A percentile compares a stretch with the other conserved stretches of the same genome.
Conservation (phyloP, 2,329 filamentous ascomycete genomes). For the Fusarium udum region DNA sequence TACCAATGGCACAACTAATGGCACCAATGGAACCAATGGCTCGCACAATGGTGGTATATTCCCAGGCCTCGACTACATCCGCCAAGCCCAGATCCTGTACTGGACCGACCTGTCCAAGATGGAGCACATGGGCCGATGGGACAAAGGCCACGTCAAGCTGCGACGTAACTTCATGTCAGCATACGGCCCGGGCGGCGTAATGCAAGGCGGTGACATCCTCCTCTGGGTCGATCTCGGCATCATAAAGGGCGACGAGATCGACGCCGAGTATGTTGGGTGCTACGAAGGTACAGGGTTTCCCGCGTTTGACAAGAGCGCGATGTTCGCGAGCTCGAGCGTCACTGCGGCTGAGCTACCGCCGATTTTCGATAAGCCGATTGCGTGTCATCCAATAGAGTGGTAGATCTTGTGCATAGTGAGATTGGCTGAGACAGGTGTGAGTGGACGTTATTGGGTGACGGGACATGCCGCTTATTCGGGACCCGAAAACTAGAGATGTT, state of each 20-base stretch:
- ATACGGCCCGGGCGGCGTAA: conserved; percentile 13
- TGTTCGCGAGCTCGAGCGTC: background rate
- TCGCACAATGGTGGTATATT: background rate
- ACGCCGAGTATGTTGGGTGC: conserved; percentile 31
- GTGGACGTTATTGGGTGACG: background rate
- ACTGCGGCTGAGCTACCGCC: background rate
- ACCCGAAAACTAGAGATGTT: background rate
- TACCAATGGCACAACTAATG: background rate
- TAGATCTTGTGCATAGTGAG: background rate
- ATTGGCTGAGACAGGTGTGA: background rate
- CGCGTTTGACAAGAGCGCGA: conserved; percentile 32
- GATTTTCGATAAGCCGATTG: background rate
- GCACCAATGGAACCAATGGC: background rate
- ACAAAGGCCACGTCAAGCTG: conserved; percentile 31
- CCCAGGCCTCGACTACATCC: conserved; percentile 10
- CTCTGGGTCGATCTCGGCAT: conserved; percentile 33
- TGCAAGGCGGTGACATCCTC: conserved; percentile 15
- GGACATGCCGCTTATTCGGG: background rate
- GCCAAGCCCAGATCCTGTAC: conserved; percentile 23
- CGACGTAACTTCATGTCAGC: conserved; percentile 16
- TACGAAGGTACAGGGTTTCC: conserved; percentile 25
- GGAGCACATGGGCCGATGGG: conserved; percentile 28
- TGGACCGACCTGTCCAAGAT: conserved; percentile 27
- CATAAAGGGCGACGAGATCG: conserved; percentile 22
- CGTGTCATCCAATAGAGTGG: conserved; percentile 2